Conservation (phyloP, 208 protist species). For the Wallacemonas sp. region DNA sequence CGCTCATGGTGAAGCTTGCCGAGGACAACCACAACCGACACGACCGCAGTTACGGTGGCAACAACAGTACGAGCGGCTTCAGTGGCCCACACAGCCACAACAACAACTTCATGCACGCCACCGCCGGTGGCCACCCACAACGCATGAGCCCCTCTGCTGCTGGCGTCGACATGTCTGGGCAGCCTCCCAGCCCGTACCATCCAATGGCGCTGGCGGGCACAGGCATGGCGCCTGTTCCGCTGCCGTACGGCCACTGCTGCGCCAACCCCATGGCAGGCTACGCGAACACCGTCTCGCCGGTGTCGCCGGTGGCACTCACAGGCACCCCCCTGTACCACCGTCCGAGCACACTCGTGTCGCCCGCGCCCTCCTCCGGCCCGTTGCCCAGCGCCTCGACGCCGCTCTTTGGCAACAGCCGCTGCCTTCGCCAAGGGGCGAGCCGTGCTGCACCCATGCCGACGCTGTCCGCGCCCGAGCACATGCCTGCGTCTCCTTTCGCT, state of each 20-base stretch:
- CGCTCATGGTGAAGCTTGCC: conserved; percentile 82
- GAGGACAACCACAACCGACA: conserved; percentile 35
- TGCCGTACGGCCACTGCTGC: too few relatives aligned
- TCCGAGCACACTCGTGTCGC: too few relatives aligned
- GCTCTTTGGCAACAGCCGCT: too few relatives aligned
- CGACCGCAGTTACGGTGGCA: background rate
- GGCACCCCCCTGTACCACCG: too few relatives aligned
- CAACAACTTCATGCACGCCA: background rate
- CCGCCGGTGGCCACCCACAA: background rate
- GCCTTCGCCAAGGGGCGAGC: too few relatives aligned
- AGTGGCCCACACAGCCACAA: background rate
- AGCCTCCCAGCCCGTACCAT: background rate
- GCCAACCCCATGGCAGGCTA: too few relatives aligned
- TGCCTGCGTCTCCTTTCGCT: background rate
- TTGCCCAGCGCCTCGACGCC: too few relatives aligned
- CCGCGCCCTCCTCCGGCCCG: too few relatives aligned
- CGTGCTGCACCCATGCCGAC: too few relatives aligned
- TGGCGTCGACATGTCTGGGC: background rate
- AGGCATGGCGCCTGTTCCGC: too few relatives aligned
- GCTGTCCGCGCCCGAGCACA: background rate
- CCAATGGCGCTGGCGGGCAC: background rate
- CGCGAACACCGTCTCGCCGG: too few relatives aligned
- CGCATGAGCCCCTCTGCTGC: background rate
- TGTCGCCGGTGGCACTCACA: too few relatives aligned
- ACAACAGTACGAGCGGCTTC: background rate